phyloP scores from a whole-genome alignment of 306 rosid genomes.

The Leucaena leucocephala region DNA sequence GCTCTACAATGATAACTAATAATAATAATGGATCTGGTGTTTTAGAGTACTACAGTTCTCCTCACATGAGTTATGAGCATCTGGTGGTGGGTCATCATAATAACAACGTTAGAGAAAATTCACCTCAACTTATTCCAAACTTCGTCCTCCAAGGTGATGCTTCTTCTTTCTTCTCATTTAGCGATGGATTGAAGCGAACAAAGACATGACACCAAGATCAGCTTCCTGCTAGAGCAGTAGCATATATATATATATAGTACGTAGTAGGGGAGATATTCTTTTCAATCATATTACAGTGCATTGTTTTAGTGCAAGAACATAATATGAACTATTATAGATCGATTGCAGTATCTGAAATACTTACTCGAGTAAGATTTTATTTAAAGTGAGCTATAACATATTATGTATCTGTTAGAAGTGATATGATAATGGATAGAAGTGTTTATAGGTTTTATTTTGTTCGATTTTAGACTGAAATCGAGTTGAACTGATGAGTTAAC shows the following conservation, averaged over 20 bases:
- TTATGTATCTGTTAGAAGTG: neutral
- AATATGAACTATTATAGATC: neutral
- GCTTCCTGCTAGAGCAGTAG: neutral
- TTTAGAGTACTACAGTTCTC: slow-evolving; percentile 48
- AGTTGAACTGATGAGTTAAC: neutral
- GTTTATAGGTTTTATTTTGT: neutral
- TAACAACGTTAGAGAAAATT: slow-evolving; percentile 43
- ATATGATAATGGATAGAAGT: neutral
- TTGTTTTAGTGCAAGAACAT: neutral
- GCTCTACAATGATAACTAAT: slow-evolving; percentile 25
- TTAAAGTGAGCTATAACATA: neutral
- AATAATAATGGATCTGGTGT: slow-evolving; percentile 7
- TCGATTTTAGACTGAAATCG: neutral
- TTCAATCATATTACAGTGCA: neutral
- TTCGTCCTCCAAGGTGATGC: slow-evolving; percentile 67
- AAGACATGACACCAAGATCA: slow-evolving; percentile 15
- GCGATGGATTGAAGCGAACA: slow-evolving; percentile 64
- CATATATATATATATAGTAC: neutral
- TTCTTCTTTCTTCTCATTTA: slow-evolving; percentile 54
- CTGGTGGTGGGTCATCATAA: slow-evolving; percentile 41
- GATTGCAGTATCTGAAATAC: neutral
- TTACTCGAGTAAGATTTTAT: neutral
- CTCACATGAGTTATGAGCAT: slow-evolving; percentile 53
- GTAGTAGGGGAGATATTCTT: neutral
- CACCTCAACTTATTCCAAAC: slow-evolving; percentile 63